Percentiles rank a stretch among this genome's conserved stretches.
phyloP scores from a whole-genome alignment of 148 eudicot species.

The Mesembryanthemum crystallinum region DNA sequence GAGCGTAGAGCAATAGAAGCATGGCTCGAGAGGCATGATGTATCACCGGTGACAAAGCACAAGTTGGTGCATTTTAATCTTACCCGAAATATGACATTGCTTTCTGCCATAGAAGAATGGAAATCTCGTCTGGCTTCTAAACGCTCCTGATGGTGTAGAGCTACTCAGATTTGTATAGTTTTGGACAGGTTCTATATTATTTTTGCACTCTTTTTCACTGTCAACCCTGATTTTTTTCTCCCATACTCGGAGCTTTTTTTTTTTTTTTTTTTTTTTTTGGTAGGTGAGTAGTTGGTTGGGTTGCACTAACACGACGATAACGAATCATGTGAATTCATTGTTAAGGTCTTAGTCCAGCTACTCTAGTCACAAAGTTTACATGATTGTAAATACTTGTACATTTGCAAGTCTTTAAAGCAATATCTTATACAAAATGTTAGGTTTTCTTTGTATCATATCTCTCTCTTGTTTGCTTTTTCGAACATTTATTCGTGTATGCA shows the following conservation, averaged over 20 bases:
- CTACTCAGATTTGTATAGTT: constrained; percentile 15
- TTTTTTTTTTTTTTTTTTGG: too few species aligned
- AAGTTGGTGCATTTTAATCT: constrained; percentile 52
- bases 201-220: neutral
- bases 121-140: constrained; percentile 34
- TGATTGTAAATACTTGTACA: constrained; percentile 14
- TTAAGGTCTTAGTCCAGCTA: neutral
- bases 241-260: neutral
- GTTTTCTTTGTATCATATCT: too few species aligned
- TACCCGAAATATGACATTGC: constrained; percentile 63
- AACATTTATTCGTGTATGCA: too few species aligned
- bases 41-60: constrained; percentile 66
- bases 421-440: too few species aligned
- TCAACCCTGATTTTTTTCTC: neutral
- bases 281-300: neutral
- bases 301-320: neutral
- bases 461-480: too few species aligned
- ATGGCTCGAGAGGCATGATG: constrained; percentile 63
- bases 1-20: constrained; percentile 70
- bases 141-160: constrained; percentile 8
- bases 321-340: neutral
- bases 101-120: constrained; percentile 77
- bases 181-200: neutral
- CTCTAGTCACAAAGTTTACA: constrained; percentile 3
- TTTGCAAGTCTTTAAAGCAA: neutral